Conservation (phyloP, 2,329 filamentous ascomycete genomes). For the Xylaria sp. region DNA sequence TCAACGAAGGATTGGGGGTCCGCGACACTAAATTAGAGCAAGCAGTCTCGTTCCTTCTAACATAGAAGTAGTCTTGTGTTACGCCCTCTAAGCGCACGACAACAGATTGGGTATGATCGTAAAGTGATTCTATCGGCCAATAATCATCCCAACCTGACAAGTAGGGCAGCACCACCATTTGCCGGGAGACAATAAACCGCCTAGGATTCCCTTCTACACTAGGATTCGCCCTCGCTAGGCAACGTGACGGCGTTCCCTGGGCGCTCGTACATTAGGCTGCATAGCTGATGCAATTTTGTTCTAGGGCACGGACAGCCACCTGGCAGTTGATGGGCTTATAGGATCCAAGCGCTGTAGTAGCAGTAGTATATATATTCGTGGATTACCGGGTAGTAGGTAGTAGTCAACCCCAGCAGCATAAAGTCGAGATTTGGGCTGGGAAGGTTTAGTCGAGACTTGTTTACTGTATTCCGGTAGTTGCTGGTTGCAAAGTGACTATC, state of each 20-base stretch:
- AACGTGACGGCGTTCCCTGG: slow-evolving; percentile 16
- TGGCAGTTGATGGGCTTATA: slow-evolving; percentile 13
- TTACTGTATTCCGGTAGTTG: slow-evolving; percentile 14
- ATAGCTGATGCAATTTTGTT: slow-evolving; percentile 24
- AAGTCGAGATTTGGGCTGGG: neutral
- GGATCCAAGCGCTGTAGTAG: slow-evolving; percentile 18
- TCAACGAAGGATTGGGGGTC: neutral
- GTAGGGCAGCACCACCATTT: slow-evolving; percentile 16
- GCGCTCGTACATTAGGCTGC: slow-evolving; percentile 24
- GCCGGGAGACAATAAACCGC: slow-evolving; percentile 15
- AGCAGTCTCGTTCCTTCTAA: neutral
- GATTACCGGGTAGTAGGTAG: slow-evolving; percentile 6
- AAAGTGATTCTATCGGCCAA: slow-evolving; percentile 10
- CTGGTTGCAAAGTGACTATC: neutral
- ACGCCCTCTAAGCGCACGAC: slow-evolving; percentile 13
- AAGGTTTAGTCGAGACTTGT: slow-evolving; percentile 21
- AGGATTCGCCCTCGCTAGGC: slow-evolving; percentile 30
- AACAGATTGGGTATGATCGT: slow-evolving; percentile 8
- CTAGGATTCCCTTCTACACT: slow-evolving; percentile 14
- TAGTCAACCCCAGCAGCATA: slow-evolving; percentile 7
- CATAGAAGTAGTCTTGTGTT: slow-evolving; percentile 2
- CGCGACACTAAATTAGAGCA: slow-evolving; percentile 12
- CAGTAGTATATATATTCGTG: neutral
- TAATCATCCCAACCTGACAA: neutral
- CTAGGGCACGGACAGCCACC: slow-evolving; percentile 27